Evolutionary conservation across 306 rosid genomes (phyloP).

Genomic region (Vigna hirtella): DNA sequence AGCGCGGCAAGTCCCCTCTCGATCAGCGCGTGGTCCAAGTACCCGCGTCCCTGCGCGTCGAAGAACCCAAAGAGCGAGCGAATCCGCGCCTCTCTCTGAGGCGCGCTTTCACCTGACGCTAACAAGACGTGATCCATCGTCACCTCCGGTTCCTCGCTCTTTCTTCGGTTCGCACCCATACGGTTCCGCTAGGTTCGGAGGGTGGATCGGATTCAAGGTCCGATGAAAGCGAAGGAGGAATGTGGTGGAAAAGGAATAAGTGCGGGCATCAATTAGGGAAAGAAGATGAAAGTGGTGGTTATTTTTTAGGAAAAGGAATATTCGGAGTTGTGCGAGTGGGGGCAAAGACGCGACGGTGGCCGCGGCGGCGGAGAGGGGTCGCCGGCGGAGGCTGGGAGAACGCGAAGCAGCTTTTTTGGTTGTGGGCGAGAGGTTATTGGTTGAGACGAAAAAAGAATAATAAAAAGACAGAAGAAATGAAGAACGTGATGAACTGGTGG

Average conservation of each 20-base stretch:
- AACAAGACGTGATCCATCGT: slow-evolving; percentile 70
- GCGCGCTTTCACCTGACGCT: slow-evolving; percentile 66
- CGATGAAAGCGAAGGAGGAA: not conserved
- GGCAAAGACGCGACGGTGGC: not conserved
- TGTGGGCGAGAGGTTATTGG: not conserved
- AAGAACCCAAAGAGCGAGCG: slow-evolving; percentile 65
- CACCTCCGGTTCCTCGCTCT: slow-evolving; percentile 22
- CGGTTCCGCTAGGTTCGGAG: not conserved
- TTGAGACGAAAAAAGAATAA: not conserved
- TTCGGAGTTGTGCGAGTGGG: not conserved
- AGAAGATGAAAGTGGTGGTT: not conserved
- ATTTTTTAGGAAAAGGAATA: not conserved
- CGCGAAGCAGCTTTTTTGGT: not conserved
- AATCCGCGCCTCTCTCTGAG: slow-evolving; percentile 62
- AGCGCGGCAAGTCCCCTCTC: slow-evolving; percentile 71
- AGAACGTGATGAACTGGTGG: not conserved
- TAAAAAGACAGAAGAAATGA: not conserved
- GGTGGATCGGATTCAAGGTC: not conserved
- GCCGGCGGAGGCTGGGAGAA: not conserved
- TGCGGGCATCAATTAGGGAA: not conserved
- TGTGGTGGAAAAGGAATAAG: not conserved
- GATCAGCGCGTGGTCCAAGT: slow-evolving; percentile 61
- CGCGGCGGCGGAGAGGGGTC: not conserved
- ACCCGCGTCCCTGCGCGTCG: slow-evolving; percentile 57
- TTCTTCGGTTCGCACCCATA: not conserved